Evolutionary conservation across 1,139 yeast genomes (phyloP).

Genomic region (Nadsonia commutata): DNA sequence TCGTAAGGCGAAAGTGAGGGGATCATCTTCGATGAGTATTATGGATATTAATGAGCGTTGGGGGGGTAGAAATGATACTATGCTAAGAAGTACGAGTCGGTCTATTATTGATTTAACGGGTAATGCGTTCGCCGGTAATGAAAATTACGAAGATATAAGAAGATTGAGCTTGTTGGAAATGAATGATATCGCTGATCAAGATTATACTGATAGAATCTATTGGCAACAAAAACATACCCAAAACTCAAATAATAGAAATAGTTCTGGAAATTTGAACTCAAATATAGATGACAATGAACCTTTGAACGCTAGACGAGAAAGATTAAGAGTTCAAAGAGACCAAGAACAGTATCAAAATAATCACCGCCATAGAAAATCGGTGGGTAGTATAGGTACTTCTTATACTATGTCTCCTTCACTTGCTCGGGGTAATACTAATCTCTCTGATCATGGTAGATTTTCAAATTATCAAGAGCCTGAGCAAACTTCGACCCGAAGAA

Average conservation of each 20-base stretch:
- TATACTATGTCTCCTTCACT: neutral
- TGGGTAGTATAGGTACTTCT: neutral
- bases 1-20: constrained; percentile 9
- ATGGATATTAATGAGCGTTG: neutral
- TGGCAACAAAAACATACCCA: neutral
- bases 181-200: neutral
- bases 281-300: neutral
- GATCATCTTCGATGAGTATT: neutral
- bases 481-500: neutral
- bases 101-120: neutral
- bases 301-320: neutral
- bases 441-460: neutral
- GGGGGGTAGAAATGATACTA: neutral
- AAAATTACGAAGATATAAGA: neutral
- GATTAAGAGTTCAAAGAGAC: neutral
- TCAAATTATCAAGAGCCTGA: no score
- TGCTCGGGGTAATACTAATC: neutral
- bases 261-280: neutral
- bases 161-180: neutral
- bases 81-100: neutral
- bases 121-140: neutral
- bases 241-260: neutral
- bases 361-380: neutral
- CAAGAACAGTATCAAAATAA: neutral
- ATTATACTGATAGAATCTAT: neutral